Conservation (phyloP, 495 filamentous ascomycete species). For the Rostrohypoxylon terebratum region DNA sequence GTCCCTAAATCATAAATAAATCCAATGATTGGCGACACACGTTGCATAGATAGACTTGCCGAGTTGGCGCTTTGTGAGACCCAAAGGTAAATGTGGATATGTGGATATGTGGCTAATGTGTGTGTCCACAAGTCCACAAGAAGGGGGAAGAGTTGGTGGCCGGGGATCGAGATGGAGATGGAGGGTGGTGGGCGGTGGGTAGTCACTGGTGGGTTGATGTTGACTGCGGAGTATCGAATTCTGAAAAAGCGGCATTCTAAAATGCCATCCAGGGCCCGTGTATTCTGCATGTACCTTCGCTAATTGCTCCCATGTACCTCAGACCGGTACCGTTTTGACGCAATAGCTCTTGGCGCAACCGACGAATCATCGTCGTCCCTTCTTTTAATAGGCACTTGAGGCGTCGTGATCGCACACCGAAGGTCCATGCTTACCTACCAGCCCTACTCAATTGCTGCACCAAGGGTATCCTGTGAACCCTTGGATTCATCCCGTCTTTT, state of each 20-base stretch:
- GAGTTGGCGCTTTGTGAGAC: slow-evolving; percentile 39
- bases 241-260: slow-evolving; percentile 45
- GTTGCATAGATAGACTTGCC: slow-evolving; percentile 36
- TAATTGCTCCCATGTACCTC: slow-evolving; percentile 38
- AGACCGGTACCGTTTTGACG: slow-evolving; percentile 17
- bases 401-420: slow-evolving; percentile 2
- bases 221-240: slow-evolving; percentile 44
- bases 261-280: slow-evolving; percentile 43
- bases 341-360: slow-evolving; percentile 26
- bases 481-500: not conserved
- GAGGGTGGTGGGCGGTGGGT: slow-evolving; percentile 38
- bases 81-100: slow-evolving; percentile 38
- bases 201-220: slow-evolving; percentile 32
- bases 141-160: slow-evolving; percentile 33
- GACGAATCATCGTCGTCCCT: slow-evolving; percentile 26
- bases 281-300: slow-evolving; percentile 37
- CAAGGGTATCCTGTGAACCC: slow-evolving; percentile 33
- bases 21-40: slow-evolving; percentile 29
- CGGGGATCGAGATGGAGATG: slow-evolving; percentile 46
- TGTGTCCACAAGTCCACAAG: slow-evolving; percentile 25
- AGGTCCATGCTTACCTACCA: not conserved
- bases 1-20: slow-evolving; percentile 37
- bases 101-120: slow-evolving; percentile 19
- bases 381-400: slow-evolving; percentile 18
- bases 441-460: slow-evolving; percentile 14